A percentile compares a stretch with the other conserved stretches of the same genome.
Conservation (phyloP, 2,329 filamentous ascomycete species). For the Cercospora zeina region DNA sequence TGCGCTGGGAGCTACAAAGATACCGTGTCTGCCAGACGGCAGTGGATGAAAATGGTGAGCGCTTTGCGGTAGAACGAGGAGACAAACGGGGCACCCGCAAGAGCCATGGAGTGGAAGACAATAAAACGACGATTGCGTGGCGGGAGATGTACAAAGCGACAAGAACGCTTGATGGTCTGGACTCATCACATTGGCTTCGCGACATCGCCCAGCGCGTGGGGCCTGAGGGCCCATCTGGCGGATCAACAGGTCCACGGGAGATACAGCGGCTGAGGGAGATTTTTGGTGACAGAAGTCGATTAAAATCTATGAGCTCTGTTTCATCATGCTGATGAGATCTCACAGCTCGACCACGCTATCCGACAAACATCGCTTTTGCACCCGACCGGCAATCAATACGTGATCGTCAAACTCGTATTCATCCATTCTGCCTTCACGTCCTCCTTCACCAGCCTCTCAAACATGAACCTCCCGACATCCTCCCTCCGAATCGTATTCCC, state of each 20-base stretch:
- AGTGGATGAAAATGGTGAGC: background rate
- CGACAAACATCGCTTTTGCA: background rate
- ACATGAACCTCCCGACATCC: conserved; percentile 47
- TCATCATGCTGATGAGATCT: background rate
- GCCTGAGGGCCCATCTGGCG: background rate
- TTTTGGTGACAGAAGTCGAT: background rate
- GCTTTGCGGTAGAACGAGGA: background rate
- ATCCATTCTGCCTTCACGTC: conserved; percentile 34
- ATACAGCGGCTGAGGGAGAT: background rate
- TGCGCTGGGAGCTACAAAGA: background rate
- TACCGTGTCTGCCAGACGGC: background rate
- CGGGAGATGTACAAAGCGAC: background rate
- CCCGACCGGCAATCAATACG: conserved; percentile 34
- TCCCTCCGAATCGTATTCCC: conserved; percentile 43
- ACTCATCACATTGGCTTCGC: background rate
- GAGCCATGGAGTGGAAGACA: background rate
- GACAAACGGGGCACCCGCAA: background rate
- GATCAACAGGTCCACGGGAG: background rate
- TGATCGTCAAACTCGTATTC: conserved; percentile 41
- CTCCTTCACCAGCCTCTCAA: conserved; percentile 38
- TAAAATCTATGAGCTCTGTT: background rate
- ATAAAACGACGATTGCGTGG: background rate
- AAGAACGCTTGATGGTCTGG: background rate
- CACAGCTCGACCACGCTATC: background rate
- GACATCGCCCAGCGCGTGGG: background rate